A percentile compares a stretch with the other conserved stretches of the same genome.
Evolutionary conservation across 192 early-diverging fungal genomes (phyloP).

Genomic region (Kickxella alabastrina): DNA sequence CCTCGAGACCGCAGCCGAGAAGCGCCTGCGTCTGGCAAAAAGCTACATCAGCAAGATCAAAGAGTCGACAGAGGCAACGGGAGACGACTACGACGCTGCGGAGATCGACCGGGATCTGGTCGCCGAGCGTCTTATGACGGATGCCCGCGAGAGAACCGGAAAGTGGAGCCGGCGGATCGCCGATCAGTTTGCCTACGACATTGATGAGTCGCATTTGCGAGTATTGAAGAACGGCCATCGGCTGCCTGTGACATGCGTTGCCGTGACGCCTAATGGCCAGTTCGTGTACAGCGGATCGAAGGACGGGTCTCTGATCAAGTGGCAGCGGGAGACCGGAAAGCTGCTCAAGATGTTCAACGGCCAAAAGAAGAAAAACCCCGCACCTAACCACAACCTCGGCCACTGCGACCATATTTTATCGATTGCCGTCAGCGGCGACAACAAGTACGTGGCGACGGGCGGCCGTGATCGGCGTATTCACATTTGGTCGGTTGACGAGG

Average conservation of each 20-base stretch:
- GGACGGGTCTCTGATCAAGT: constrained; percentile 91
- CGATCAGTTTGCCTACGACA: constrained; percentile 15
- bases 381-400: constrained; percentile 56
- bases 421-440: constrained; percentile 65
- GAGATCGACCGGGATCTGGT: constrained; percentile 93
- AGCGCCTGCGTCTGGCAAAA: constrained; percentile 90
- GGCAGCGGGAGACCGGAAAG: constrained; percentile 63
- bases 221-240: constrained; percentile 56
- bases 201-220: constrained; percentile 22
- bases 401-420: constrained; percentile 74
- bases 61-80: constrained; percentile 48
- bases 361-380: constrained; percentile 59
- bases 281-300: constrained; percentile 85
- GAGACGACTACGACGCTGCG: constrained; percentile 81
- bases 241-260: constrained; percentile 78
- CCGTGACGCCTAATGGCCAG: constrained; percentile 60
- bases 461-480: constrained; percentile 88
- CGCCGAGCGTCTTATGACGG: constrained; percentile 75
- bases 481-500: constrained; percentile 81
- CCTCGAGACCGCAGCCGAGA: constrained; percentile 87
- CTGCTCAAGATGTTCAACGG: constrained; percentile 67
- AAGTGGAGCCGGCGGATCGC: constrained; percentile 39
- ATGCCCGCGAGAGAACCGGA: constrained; percentile 55
- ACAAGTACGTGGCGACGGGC: constrained; percentile 73
- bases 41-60: constrained; percentile 80